Evolutionary conservation across 371 early-diverging fungal species (phyloP), one percentile per base, ranked within the genome.

Genomic region (Rhizomucor miehei): DNA sequence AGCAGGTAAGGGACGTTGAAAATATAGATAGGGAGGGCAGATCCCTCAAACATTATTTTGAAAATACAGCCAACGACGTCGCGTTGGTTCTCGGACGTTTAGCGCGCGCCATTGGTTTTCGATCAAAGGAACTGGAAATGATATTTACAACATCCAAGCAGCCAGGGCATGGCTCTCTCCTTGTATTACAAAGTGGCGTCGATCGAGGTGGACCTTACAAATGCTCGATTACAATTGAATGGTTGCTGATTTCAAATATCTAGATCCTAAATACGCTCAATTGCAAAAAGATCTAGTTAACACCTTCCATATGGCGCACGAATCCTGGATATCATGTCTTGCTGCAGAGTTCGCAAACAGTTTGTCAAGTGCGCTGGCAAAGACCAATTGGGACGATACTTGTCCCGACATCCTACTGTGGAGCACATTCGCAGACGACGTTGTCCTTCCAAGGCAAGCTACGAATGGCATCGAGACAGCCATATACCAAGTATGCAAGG

Each of bases 371-470:
- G 44, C 49, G 10, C 23, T 73, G 21, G 1, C 23, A n/a, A 35
- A 29, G 4, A 47, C 56, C 2, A 47, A 50, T 16, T 73, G 72
- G 71, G 58, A 77, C 47, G 72, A 71, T 36, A 51, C 56, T 1
- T 71, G 72, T 25, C 36, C 73, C 3, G 48, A 70, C 10, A 45
- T 59, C 12, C 40, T 59, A 5, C 19, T 69, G 13, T 77, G 77
- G 77, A 67, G 63, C 40, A 58, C 44, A 46, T 25, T 55, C 8
- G 55, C 41, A 25, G 54, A 63, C 13, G 73, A 68, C 36, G 48
- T 70, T 1, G 50, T 45, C 6, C 25, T 84, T 5, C 84, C 84
- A 3, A 75, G 67, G 36, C 78, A 80, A 52, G 66, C 75, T 20
- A 77, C 79, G 12, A 75, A 73, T 24, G 63, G 59, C 0, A 60